Evolutionary conservation across 2,329 filamentous ascomycete species (phyloP).

Genomic region (Sporothrix phasma): DNA sequence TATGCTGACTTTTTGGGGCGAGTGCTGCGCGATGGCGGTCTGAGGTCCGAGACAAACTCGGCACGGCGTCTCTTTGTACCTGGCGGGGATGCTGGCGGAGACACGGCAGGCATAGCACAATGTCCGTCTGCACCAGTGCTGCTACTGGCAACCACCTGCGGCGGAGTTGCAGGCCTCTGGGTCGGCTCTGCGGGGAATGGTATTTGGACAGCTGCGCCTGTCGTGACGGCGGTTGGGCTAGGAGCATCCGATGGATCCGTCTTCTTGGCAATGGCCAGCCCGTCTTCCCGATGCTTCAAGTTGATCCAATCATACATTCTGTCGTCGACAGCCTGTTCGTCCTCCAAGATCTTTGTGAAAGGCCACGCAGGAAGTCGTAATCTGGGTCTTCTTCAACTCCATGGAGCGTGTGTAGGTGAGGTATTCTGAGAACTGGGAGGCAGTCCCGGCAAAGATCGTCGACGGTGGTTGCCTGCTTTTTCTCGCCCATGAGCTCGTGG

Average conservation of each 20-base stretch:
- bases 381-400: conserved; percentile 92
- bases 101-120: conserved; percentile 29
- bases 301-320: conserved; percentile 99
- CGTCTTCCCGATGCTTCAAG: conserved; percentile 61
- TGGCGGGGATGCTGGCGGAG: conserved; percentile 11
- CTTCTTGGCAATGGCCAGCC: conserved; percentile 54
- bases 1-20: conserved; percentile 8
- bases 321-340: conserved; percentile 85
- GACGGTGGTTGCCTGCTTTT: conserved; percentile 95
- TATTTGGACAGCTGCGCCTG: background rate
- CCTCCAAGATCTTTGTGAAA: conserved; percentile 95
- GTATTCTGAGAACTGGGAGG: conserved; percentile 95
- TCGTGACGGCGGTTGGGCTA: background rate
- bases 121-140: conserved; percentile 28
- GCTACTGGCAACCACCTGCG: conserved; percentile 54
- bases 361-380: conserved; percentile 91
- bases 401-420: conserved; percentile 92
- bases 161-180: background rate
- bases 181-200: background rate
- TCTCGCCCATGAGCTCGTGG: conserved; percentile 99
- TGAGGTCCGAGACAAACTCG: conserved; percentile 17
- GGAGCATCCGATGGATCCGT: background rate
- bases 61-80: conserved; percentile 15
- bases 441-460: conserved; percentile 92
- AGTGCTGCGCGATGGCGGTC: conserved; percentile 10